These are phyloP conservation scores for Thielaviopsis musarum DNA, from an alignment of 2,329 filamentous ascomycete species.

Conservation along the genomic window DNA sequence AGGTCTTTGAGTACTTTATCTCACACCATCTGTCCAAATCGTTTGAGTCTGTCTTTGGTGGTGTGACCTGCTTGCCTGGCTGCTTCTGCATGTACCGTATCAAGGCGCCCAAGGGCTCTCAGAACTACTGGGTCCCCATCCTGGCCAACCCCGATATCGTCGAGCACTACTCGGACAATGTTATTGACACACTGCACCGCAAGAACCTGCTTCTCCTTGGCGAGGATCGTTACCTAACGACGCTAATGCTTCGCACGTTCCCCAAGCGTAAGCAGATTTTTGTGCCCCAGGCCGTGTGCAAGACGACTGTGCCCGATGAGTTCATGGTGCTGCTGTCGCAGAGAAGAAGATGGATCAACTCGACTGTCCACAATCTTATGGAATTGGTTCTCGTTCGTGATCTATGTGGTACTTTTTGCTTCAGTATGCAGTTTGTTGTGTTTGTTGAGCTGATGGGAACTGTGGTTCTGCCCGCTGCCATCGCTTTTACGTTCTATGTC, in stretches of 20 bases:
- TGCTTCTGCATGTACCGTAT: conserved; percentile 99
- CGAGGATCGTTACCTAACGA: conserved; percentile 89
- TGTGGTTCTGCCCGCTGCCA: conserved; percentile 84
- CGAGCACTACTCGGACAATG: conserved; percentile 97
- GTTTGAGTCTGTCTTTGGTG: conserved; percentile 95
- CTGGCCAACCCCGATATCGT: conserved; percentile 96
- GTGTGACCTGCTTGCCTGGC: conserved; percentile 93
- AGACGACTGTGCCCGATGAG: conserved; percentile 85
- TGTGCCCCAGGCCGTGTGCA: conserved; percentile 95
- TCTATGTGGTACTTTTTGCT: conserved; percentile 96
- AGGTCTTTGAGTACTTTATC: conserved; percentile 99
- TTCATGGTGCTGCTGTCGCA: conserved; percentile 90
- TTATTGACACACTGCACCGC: conserved; percentile 94
- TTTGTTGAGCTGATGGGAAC: conserved; percentile 92
- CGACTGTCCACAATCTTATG: conserved; percentile 96
- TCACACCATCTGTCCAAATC: conserved; percentile 94
- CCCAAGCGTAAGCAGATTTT: conserved; percentile 98
- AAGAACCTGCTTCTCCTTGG: conserved; percentile 86
- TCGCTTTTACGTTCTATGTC: conserved; percentile 92
- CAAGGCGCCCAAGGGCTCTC: conserved; percentile 93
- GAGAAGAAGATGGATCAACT: conserved; percentile 97
- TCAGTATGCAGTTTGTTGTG: conserved; percentile 98
- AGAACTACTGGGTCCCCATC: conserved; percentile 99
- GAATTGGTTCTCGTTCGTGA: conserved; percentile 90
- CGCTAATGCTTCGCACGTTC: conserved; percentile 96